Conservation (phyloP, 495 filamentous ascomycete genomes). For the Symbiotaphrina buchneri region DNA sequence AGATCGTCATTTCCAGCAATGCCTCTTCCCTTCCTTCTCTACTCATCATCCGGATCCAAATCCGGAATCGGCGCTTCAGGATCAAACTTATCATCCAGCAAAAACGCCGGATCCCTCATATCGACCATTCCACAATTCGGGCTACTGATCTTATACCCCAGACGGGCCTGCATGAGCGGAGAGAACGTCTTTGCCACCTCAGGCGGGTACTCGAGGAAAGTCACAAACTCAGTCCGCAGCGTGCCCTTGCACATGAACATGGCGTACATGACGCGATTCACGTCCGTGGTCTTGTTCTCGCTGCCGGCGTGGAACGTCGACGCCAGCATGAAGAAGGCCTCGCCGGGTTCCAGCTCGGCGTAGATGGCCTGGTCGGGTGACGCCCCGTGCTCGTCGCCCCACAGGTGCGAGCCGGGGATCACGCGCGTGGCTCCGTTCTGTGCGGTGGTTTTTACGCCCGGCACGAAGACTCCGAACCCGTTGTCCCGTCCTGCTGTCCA, state of each 20-base stretch:
- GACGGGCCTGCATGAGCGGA: neutral
- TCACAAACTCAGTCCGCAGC: neutral
- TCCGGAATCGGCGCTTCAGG: too few relatives aligned
- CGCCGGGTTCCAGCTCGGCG: neutral
- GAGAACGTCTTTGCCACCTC: neutral
- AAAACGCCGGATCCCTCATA: neutral
- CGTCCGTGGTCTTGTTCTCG: neutral
- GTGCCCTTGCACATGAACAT: neutral
- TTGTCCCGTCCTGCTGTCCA: neutral
- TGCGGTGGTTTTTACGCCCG: conserved; percentile 5
- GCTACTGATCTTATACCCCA: neutral
- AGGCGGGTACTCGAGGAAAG: neutral
- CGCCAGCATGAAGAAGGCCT: neutral
- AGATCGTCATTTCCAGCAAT: too few relatives aligned
- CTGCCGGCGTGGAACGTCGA: neutral
- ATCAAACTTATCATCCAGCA: too few relatives aligned
- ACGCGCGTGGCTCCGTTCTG: conserved; percentile 6
- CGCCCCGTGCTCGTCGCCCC: conserved; percentile 10
- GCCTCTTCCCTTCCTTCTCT: too few relatives aligned
- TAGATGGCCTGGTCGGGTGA: conserved; percentile 8
- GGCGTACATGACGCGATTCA: neutral
- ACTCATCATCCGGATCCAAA: too few relatives aligned
- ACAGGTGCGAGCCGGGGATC: conserved; percentile 5
- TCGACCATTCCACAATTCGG: neutral
- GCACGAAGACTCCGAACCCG: neutral